Percentiles rank a stretch among this genome's conserved stretches.
Conservation (phyloP, 2,329 filamentous ascomycete genomes). For the Ceratocystis albifundus region DNA sequence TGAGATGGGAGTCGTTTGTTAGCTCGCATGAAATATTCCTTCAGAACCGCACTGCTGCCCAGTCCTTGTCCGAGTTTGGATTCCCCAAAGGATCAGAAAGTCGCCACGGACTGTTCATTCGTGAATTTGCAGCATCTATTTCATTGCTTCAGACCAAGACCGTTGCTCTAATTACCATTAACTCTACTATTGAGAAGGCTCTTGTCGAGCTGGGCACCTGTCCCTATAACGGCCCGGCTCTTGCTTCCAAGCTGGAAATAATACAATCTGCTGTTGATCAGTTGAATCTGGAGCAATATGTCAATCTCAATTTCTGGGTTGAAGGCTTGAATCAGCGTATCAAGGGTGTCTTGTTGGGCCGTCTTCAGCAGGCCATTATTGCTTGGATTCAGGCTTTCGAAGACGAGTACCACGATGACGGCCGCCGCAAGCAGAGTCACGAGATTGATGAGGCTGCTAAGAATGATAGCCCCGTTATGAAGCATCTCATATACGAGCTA, state of each 20-base stretch:
- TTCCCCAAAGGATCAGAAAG: conserved; percentile 56
- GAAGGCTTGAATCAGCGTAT: conserved; percentile 75
- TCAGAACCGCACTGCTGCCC: conserved; percentile 40
- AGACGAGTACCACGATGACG: conserved; percentile 44
- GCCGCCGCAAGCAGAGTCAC: conserved; percentile 40
- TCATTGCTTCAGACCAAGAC: conserved; percentile 84
- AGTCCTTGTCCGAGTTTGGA: conserved; percentile 36
- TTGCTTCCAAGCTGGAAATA: conserved; percentile 67
- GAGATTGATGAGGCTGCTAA: conserved; percentile 36
- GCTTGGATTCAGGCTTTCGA: conserved; percentile 83
- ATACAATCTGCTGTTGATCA: conserved; percentile 93
- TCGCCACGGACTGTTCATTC: conserved; percentile 92
- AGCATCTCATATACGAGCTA: conserved; percentile 73
- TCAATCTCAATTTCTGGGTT: conserved; percentile 87
- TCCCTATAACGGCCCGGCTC: conserved; percentile 66
- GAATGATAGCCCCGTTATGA: conserved; percentile 52
- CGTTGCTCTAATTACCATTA: conserved; percentile 62
- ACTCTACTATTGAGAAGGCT: conserved; percentile 69
- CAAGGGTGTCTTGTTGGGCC: conserved; percentile 64
- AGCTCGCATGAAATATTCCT: conserved; percentile 82
- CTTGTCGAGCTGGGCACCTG: conserved; percentile 75
- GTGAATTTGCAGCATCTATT: conserved; percentile 79
- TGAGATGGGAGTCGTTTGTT: conserved; percentile 96
- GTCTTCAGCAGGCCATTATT: conserved; percentile 71
- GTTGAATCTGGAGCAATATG: conserved; percentile 89